phyloP scores from a whole-genome alignment of 1,139 yeast species.

The Diutina siamensis region DNA sequence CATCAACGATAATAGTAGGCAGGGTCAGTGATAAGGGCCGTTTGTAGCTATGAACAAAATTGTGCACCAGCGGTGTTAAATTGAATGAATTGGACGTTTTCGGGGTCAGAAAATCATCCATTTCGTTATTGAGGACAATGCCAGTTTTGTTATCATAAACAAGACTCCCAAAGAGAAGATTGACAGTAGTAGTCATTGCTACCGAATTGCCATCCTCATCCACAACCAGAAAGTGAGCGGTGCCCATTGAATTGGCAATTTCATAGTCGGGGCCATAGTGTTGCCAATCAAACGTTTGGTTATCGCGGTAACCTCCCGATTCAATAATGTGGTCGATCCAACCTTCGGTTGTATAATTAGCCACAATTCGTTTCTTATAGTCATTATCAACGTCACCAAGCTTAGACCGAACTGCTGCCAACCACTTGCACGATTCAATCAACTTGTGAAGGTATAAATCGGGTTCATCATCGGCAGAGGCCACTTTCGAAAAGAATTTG shows the following conservation, averaged over 20 bases:
- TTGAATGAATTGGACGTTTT: slow-evolving; percentile 62
- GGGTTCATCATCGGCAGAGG: slow-evolving; percentile 6
- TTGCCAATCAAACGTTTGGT: slow-evolving; percentile 53
- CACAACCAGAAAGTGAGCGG: slow-evolving; percentile 73
- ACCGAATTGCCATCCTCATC: slow-evolving; percentile 69
- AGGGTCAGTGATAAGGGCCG: slow-evolving; percentile 80
- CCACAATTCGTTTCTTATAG: slow-evolving; percentile 17
- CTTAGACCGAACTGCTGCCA: slow-evolving; percentile 72
- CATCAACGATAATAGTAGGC: slow-evolving; percentile 51
- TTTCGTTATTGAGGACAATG: slow-evolving; percentile 72
- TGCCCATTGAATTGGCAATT: slow-evolving; percentile 70
- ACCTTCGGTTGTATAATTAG: slow-evolving; percentile 20
- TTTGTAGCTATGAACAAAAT: slow-evolving; percentile 61
- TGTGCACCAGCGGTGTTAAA: slow-evolving; percentile 68
- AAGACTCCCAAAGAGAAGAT: slow-evolving; percentile 69
- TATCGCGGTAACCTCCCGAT: slow-evolving; percentile 36
- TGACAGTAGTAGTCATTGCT: slow-evolving; percentile 83
- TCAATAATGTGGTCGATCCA: slow-evolving; percentile 46
- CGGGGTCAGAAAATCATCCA: slow-evolving; percentile 93
- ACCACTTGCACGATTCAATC: slow-evolving; percentile 88
- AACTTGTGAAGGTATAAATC: slow-evolving; percentile 46
- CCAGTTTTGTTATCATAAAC: slow-evolving; percentile 80
- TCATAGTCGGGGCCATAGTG: slow-evolving; percentile 74
- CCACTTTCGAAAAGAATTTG: slow-evolving; percentile 34
- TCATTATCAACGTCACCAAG: slow-evolving; percentile 48